Percentiles rank a stretch among this genome's conserved stretches.
phyloP scores from a whole-genome alignment of 805 yeast species.

The Kodamaea fukazawae region DNA sequence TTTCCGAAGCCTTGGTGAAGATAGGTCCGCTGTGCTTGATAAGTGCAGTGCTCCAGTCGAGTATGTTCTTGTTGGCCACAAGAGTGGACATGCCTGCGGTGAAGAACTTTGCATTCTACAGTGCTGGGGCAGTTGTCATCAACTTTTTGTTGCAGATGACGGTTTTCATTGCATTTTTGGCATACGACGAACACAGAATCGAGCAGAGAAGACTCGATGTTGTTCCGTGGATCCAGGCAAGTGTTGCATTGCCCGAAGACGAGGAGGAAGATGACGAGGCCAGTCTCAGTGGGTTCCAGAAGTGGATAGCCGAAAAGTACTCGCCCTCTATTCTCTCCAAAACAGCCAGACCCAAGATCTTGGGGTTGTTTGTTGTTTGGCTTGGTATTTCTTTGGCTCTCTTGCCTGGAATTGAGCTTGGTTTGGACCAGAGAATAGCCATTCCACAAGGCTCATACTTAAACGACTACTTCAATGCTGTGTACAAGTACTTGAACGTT shows the following conservation, averaged over 20 bases:
- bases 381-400: constrained; percentile 61
- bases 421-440: constrained; percentile 87
- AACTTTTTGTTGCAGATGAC: constrained; percentile 81
- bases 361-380: constrained; percentile 58
- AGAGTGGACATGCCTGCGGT: constrained; percentile 95
- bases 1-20: constrained; percentile 62
- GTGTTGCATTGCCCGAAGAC: constrained; percentile 3
- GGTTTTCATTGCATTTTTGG: constrained; percentile 68
- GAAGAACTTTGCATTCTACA: constrained; percentile 84
- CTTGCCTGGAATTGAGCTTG: constrained; percentile 68
- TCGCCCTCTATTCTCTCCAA: constrained; percentile 59
- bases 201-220: constrained; percentile 61
- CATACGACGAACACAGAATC: constrained; percentile 62
- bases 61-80: constrained; percentile 76
- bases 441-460: constrained; percentile 81
- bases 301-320: constrained; percentile 45
- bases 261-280: constrained; percentile 6
- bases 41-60: constrained; percentile 74
- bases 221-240: constrained; percentile 49
- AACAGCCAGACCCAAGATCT: constrained; percentile 44
- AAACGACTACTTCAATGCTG: constrained; percentile 74
- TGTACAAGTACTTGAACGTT: constrained; percentile 68
- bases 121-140: constrained; percentile 79
- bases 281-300: constrained; percentile 10
- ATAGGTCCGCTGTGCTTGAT: constrained; percentile 87